Percentiles rank a stretch among this genome's conserved stretches.
Evolutionary conservation across 768 basidiomycete species (phyloP).

Genomic region (Pholiota molesta): DNA sequence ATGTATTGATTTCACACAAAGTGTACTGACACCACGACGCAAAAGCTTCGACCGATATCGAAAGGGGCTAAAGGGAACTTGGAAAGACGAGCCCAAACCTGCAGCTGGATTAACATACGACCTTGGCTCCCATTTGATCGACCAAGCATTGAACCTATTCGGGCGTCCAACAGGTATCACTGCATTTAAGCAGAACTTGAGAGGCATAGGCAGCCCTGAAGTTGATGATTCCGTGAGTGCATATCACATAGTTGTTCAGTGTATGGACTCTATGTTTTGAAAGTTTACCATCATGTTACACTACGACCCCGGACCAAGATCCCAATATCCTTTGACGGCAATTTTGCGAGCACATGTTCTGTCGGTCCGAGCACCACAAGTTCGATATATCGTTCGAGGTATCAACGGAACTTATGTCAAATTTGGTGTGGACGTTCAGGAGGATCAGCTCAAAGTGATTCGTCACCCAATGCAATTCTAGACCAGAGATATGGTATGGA

Average conservation of each 20-base stretch:
- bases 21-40: not conserved
- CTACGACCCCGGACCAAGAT: constrained; percentile 42
- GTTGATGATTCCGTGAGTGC: constrained; percentile 64
- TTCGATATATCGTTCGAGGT: constrained; percentile 75
- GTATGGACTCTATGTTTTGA: not conserved
- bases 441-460: constrained; percentile 70
- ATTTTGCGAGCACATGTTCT: constrained; percentile 72
- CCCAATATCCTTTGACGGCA: constrained; percentile 60
- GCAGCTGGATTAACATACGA: constrained; percentile 75
- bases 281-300: constrained; percentile 57
- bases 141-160: constrained; percentile 76
- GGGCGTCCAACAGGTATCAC: constrained; percentile 72
- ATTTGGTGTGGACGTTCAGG: constrained; percentile 78
- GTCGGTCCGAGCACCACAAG: constrained; percentile 65
- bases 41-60: constrained; percentile 77
- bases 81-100: constrained; percentile 75
- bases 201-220: constrained; percentile 63
- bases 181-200: constrained; percentile 69
- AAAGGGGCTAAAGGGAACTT: constrained; percentile 63
- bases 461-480: constrained; percentile 47
- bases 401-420: constrained; percentile 75
- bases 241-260: too few relatives aligned
- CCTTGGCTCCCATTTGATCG: constrained; percentile 79
- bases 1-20: not conserved
- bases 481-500: constrained; percentile 58